Evolutionary conservation across 176 grass and related monocot species (phyloP), one percentile per base, ranked within the genome.

Genomic region (Carex scoparia): DNA sequence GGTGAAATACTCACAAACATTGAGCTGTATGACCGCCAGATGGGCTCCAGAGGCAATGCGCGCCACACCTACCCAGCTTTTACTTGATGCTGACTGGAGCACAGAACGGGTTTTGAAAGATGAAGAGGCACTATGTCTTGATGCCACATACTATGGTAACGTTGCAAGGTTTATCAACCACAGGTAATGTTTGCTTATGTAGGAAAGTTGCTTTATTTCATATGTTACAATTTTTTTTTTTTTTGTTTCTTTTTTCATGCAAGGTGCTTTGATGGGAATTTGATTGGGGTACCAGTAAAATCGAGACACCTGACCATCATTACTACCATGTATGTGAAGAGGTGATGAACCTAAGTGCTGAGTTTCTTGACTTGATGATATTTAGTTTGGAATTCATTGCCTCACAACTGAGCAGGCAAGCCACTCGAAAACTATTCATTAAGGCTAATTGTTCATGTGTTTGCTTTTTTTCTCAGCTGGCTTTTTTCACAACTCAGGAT

Each of bases 1-100:
- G 96, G 96, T 81, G 96, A 95, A 87, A 88, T 98, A 83, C 80
- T 98, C 70, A 98, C 96, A 33, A 98, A 98, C 72, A 95, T n/a
- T 38, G 96, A 98, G 58, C 81, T 95, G 13, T 84, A 98, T 90
- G 81, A 98, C 53, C 84, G 93, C 71, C 92, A 72, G 55, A 87
- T 78, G 60, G 44, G 85, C 79, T 84, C 38, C 16, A 88, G 65
- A 40, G 81, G 84, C 9, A 90, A 90, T 12, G 55, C 42, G 12
- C 89, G 54, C 5, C 96, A 98, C 57, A 95, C 91, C 5, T 98
- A 98, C 66, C 96, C 96, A 12, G 79, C n/a, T 95, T 61, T 32
- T 76, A 8, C 90, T 98, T 56, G 81, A 98, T 87, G 87, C 93
- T 61, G 96, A 98, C 85, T 93, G 96, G 91, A 79, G 78, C 38